A percentile compares a stretch with the other conserved stretches of the same genome.
These are phyloP conservation scores for Cladosporium sp. DNA, from an alignment of 2,329 filamentous ascomycete genomes.

Conservation along the genomic window DNA sequence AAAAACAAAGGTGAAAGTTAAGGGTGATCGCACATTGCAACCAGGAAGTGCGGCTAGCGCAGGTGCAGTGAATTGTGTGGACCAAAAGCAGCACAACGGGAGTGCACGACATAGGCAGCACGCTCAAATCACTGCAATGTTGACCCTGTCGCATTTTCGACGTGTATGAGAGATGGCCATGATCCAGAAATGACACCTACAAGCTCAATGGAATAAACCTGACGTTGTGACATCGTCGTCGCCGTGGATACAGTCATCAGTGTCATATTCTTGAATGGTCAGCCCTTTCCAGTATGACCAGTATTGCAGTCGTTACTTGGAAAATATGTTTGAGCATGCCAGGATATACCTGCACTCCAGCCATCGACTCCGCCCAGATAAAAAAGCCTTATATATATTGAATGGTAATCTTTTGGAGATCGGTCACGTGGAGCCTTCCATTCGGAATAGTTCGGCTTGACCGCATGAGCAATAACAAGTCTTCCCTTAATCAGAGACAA, in stretches of 20 bases:
- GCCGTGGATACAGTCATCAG: not conserved
- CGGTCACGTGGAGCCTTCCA: not conserved
- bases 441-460: not conserved
- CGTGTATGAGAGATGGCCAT: not conserved
- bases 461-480: not conserved
- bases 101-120: not conserved
- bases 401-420: not conserved
- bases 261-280: not conserved
- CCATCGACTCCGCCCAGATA: not conserved
- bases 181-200: not conserved
- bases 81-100: not conserved
- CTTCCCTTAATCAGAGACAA: not conserved
- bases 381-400: not conserved
- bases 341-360: not conserved
- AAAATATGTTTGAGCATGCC: not conserved
- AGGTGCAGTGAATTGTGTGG: not conserved
- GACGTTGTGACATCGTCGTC: not conserved
- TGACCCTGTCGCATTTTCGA: not conserved
- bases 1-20: not conserved
- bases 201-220: not conserved
- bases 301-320: not conserved
- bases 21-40: not conserved
- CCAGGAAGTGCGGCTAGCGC: not conserved
- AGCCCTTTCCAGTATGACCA: not conserved
- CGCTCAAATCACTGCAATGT: not conserved